Base-by-base conservation (phyloP, 495 filamentous ascomycete species). In the Xanthoparmelia taractica region DNA sequence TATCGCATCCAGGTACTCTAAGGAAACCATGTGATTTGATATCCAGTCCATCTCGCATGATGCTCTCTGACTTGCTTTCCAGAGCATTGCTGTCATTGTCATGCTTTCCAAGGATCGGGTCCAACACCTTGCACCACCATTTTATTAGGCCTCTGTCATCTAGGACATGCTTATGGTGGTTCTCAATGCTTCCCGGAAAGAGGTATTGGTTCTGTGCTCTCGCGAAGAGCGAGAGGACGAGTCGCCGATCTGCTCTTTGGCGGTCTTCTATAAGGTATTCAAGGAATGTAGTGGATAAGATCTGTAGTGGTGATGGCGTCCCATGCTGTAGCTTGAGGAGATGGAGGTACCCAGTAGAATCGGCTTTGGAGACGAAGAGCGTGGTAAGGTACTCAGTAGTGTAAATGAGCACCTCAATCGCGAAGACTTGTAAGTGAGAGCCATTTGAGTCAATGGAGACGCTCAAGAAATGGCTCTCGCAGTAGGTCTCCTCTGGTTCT, bases 321-420 rank as follows among this genome's bases (percentile, higher is more conserved):
- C 82, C 81, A 54, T 79, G 76, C 4, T 82, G 77, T 1, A 87
- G 71, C 36, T 81, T 74, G 43, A 91, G 80, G 0, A 87, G 76
- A 69, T 88, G 79, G 33, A 96, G 75, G 67, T 89, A 93, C 55
- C 94, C 94, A 2, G 92, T 96, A 20, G 93, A 96, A 74, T 99
- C 94, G 57, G 94, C 94, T 75, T 99, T 99, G 61, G 91, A 92
- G 43, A 99, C 86, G 74, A 97, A 99, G 40, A 97, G 82, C 41
- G 87, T 96, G 7, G 88, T 95, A 38, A 89, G 82, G 74, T 84
- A 82, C 65, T 83, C 83, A 38, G 89, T 95, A 27, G 88, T 82
- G 72, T 87, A 88, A 63, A 88, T 76, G 58, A 80, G 63, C 50
- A 83, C 77, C 68, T 88, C 85, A 62, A 88, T 82, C 13, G 86